Base-by-base conservation (phyloP, 495 filamentous ascomycete species). In the Sphaerosporella brunnea region DNA sequence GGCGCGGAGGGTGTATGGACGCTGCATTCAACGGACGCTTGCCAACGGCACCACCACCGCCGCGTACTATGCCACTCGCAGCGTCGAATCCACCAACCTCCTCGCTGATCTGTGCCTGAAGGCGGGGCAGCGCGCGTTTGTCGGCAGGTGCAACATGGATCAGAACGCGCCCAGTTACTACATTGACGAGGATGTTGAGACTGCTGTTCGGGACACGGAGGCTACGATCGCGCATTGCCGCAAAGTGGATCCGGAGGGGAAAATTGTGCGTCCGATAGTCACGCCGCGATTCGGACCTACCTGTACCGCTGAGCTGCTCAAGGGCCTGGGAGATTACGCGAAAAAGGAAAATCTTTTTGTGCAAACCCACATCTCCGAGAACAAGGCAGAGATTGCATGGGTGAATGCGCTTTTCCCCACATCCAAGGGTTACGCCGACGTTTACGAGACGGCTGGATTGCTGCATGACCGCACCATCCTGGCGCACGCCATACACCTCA, bases 361-460 rank as follows among this genome's bases (percentile, higher is more conserved):
- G 41, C 90, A 97, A 64, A 97, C 90, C 1, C 90, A 97, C 65
- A 79, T 97, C 61, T 77, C 78, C 0, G 90, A 97, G 61, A 96
- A 93, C 64, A 65, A 56, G 2, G 60, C 65, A 54, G 90, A 97
- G 63, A 57, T 83, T 38, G 65, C 61, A 2, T 72, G 93, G 0
- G 86, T 95, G 1, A 54, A 62, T 4, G 47, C 70, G 18, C 61
- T 87, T 8, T 94, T 93, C 64, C 84, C 85, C 0, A 62, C 70
- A 0, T 62, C 66, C 24, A 56, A 56, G 1, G 67, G 61, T 25
- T 97, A 97, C 62, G 69, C 86, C 4, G 65, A 63, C 26, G 85
- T 94, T 36, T 97, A 97, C 63, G 85, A 93, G 47, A 52, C 58
- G 0, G 64, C 68, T 36, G 75, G 75, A 5, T 68, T 97, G 0